Percentiles rank a stretch among this genome's conserved stretches.
Conservation (phyloP, 1,139 yeast species). For the Sugiyamaella castrensis region DNA sequence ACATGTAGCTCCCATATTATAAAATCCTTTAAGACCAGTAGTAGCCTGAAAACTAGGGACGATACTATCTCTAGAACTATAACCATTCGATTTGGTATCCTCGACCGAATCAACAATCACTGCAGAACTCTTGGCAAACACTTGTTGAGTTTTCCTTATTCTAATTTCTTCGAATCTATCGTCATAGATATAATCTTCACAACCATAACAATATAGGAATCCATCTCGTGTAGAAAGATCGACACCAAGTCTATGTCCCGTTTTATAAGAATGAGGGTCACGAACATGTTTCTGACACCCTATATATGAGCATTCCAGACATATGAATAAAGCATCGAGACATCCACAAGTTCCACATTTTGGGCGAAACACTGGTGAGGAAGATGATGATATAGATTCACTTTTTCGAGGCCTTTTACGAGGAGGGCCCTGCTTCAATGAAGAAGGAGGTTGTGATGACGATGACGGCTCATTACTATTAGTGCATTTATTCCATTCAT, state of each 20-base stretch:
- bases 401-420: slow-evolving; percentile 10
- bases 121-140: neutral
- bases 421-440: slow-evolving; percentile 4
- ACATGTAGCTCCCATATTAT: slow-evolving; percentile 95
- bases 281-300: slow-evolving; percentile 71
- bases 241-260: slow-evolving; percentile 69
- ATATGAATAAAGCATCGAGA: slow-evolving; percentile 42
- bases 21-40: slow-evolving; percentile 79
- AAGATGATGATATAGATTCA: neutral
- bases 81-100: too few relatives aligned
- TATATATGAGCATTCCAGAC: slow-evolving; percentile 79
- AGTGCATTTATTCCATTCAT: neutral
- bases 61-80: slow-evolving; percentile 13
- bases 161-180: slow-evolving; percentile 49
- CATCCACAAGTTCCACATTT: slow-evolving; percentile 18
- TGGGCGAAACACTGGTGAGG: neutral
- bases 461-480: neutral
- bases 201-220: slow-evolving; percentile 62
- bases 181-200: slow-evolving; percentile 69
- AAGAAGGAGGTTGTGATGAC: neutral
- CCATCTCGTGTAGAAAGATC: slow-evolving; percentile 30
- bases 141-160: slow-evolving; percentile 14
- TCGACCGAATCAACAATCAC: neutral
- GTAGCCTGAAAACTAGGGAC: slow-evolving; percentile 61
- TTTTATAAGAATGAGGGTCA: slow-evolving; percentile 53